Evolutionary conservation across 2,329 filamentous ascomycete species (phyloP), one percentile per base, ranked within the genome.

Genomic region (Lasiodiplodia citricola): DNA sequence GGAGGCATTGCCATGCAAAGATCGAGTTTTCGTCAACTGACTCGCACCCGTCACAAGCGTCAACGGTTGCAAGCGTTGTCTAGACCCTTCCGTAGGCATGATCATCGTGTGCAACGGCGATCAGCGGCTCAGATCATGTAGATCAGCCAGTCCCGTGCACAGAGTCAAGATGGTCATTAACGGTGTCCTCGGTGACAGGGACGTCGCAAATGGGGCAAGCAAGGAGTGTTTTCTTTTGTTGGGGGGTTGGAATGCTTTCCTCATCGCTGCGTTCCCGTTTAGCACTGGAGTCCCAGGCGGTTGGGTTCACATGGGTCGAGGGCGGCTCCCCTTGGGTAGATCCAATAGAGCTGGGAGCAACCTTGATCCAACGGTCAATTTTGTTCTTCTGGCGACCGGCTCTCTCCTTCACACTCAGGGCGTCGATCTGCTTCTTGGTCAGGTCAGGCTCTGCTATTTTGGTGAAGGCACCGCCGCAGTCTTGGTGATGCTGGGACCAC

Each of bases 321-420:
- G 56, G 18, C 52, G 58, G 56, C 74, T 71, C 41, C 23, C 35
- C 58, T 68, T 62, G 4, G 23, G 35, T 21, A 38, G 55, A 13
- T 35, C 21, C 28, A 58, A 58, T 57, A 38, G 70, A 71, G 44
- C 69, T 69, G 11, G 69, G 66, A 13, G 72, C 64, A 37, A 21
- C 28, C 38, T 51, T 76, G n/a, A 82, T 69, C 80, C 81, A 83
- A 7, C 63, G 67, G 69, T 83, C 80, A 51, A 83, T 72, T 71
- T 83, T 83, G 68, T 82, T 83, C 71, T 79, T 83, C 73, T 83
- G 81, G 68, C 74, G 71, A 5, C 81, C 81, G 2, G 81, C 81
- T 66, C 80, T 76, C 71, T 80, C 75, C 71, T 80, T 78, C 25
- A 74, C 74, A 69, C 76, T 81, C 75, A 83, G 70, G 10, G 74